phyloP scores from a whole-genome alignment of 2,329 filamentous ascomycete species.

The Aspergillus amoenus region DNA sequence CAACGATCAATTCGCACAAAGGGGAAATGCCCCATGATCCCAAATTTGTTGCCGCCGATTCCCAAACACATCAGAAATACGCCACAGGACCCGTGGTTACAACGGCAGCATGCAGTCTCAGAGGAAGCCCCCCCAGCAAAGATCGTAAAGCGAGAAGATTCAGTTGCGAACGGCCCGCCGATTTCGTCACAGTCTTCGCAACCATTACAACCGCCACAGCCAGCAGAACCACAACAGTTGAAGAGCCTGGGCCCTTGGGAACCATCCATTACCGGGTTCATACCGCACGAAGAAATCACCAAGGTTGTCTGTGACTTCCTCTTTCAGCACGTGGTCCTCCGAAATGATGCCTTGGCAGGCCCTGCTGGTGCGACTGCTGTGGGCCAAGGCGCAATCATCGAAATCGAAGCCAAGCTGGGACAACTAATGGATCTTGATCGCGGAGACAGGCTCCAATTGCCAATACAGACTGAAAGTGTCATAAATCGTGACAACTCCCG shows the following conservation, averaged over 20 bases:
- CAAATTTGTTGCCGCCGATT: slow-evolving; percentile 34
- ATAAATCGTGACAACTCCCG: slow-evolving; percentile 54
- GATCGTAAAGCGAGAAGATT: slow-evolving; percentile 5
- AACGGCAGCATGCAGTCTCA: slow-evolving; percentile 23
- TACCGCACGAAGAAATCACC: slow-evolving; percentile 73
- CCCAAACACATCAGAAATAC: slow-evolving; percentile 32
- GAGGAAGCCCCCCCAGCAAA: slow-evolving; percentile 10
- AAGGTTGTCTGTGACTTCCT: slow-evolving; percentile 78
- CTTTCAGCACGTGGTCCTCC: slow-evolving; percentile 67
- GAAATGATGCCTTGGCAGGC: slow-evolving; percentile 60
- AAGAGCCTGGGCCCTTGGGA: slow-evolving; percentile 47
- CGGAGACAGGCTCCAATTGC: slow-evolving; percentile 66
- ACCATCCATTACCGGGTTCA: slow-evolving; percentile 65
- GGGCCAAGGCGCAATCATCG: slow-evolving; percentile 70
- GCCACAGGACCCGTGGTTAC: slow-evolving; percentile 21
- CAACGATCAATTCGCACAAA: slow-evolving; percentile 43
- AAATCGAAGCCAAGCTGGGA: slow-evolving; percentile 93
- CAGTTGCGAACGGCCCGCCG: slow-evolving; percentile 11
- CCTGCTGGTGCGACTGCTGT: slow-evolving; percentile 57
- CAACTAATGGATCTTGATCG: slow-evolving; percentile 73
- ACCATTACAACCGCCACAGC: slow-evolving; percentile 17
- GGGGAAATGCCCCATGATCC: slow-evolving; percentile 43
- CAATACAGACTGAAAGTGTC: slow-evolving; percentile 69
- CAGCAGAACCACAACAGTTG: slow-evolving; percentile 19
- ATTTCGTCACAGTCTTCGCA: not conserved